A percentile compares a stretch with the other conserved stretches of the same genome.
phyloP scores from a whole-genome alignment of 2,329 filamentous ascomycete genomes.

The Ceratocystis papillata region DNA sequence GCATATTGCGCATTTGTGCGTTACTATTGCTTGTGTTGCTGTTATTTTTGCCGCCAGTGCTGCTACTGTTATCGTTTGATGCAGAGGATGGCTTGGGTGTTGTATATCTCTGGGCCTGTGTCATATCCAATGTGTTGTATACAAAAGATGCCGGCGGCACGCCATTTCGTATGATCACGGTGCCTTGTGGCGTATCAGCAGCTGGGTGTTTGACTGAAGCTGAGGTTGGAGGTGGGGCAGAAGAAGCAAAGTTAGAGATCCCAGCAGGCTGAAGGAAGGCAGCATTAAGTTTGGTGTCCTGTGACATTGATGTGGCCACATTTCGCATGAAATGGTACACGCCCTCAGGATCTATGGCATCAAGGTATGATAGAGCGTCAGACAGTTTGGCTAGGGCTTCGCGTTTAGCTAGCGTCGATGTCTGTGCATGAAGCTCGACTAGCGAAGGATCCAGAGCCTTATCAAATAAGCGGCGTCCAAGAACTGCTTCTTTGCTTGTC shows the following conservation, averaged over 20 bases:
- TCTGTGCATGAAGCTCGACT: slow-evolving; percentile 79
- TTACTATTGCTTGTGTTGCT: background rate
- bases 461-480: slow-evolving; percentile 71
- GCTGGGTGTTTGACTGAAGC: slow-evolving; percentile 12
- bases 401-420: slow-evolving; percentile 53
- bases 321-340: slow-evolving; percentile 73
- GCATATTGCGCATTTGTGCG: slow-evolving; percentile 56
- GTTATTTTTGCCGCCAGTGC: background rate
- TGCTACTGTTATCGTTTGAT: background rate
- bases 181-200: slow-evolving; percentile 39
- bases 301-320: slow-evolving; percentile 61
- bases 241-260: slow-evolving; percentile 21
- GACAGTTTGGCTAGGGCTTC: slow-evolving; percentile 74
- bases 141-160: slow-evolving; percentile 6
- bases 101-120: slow-evolving; percentile 12
- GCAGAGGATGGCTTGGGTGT: slow-evolving; percentile 25
- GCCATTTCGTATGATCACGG: slow-evolving; percentile 39
- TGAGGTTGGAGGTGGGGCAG: too few relatives aligned
- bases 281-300: slow-evolving; percentile 53
- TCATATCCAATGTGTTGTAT: slow-evolving; percentile 22
- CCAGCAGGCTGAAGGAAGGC: slow-evolving; percentile 35
- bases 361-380: slow-evolving; percentile 74
- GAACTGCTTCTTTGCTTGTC: slow-evolving; percentile 66
- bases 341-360: slow-evolving; percentile 81
- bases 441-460: slow-evolving; percentile 74